These are phyloP conservation scores for Phyllosticta capitalensis DNA, from an alignment of 2,329 filamentous ascomycete genomes.

Conservation along the genomic window DNA sequence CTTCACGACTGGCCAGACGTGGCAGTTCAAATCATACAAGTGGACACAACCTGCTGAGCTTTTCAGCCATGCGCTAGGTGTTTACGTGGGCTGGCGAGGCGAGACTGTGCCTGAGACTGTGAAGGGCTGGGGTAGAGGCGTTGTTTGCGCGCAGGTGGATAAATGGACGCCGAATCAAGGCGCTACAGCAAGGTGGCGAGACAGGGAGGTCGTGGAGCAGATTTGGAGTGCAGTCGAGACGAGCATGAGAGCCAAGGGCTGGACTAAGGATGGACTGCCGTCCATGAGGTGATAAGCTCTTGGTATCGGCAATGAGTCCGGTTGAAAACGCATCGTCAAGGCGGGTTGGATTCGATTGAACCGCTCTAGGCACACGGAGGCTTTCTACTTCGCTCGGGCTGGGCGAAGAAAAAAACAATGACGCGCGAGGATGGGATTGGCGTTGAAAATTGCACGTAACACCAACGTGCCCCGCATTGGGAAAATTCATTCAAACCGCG, in stretches of 20 bases:
- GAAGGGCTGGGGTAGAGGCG: conserved; percentile 74
- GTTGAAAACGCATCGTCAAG: not conserved
- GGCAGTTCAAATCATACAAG: conserved; percentile 99
- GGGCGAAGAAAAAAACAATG: not conserved
- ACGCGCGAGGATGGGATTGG: not conserved
- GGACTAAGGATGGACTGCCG: conserved; percentile 55
- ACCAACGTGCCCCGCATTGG: not conserved
- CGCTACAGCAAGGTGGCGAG: conserved; percentile 58
- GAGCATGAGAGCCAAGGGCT: conserved; percentile 78
- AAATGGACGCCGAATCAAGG: conserved; percentile 56
- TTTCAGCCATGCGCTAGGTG: conserved; percentile 76
- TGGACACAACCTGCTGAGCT: conserved; percentile 84
- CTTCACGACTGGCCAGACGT: conserved; percentile 93
- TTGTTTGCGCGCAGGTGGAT: conserved; percentile 72
- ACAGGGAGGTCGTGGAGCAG: conserved; percentile 83
- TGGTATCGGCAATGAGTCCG: not conserved
- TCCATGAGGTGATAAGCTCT: not conserved
- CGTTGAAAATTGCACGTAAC: not conserved
- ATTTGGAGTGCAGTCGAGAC: conserved; percentile 87
- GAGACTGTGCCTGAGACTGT: conserved; percentile 71
- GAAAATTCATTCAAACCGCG: not conserved
- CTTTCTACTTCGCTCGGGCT: not conserved
- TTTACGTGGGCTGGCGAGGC: conserved; percentile 86
- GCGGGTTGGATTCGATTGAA: not conserved
- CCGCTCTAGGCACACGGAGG: not conserved